Evolutionary conservation across 805 yeast genomes (phyloP).

Genomic region (Priceomyces medius): DNA sequence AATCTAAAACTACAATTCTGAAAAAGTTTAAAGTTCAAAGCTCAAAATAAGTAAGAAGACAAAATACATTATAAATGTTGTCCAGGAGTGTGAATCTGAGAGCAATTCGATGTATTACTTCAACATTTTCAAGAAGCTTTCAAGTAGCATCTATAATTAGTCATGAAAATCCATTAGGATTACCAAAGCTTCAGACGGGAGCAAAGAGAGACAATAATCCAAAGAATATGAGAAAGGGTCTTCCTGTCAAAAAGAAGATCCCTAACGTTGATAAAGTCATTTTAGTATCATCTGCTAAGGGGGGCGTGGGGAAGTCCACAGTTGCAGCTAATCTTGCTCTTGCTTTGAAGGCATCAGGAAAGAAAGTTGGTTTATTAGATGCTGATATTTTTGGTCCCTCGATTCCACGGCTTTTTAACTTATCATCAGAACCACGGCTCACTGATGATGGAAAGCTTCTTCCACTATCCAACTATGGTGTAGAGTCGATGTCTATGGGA

Average conservation of each 20-base stretch:
- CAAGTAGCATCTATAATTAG: constrained; percentile 2
- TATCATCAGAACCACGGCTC: constrained; percentile 68
- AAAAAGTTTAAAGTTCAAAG: too few relatives aligned
- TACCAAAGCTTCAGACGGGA: constrained; percentile 22
- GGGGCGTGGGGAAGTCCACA: constrained; percentile 82
- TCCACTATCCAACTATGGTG: constrained; percentile 71
- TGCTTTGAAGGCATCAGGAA: constrained; percentile 52
- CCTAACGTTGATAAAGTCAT: constrained; percentile 62
- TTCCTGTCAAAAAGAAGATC: constrained; percentile 55
- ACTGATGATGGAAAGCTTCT: constrained; percentile 51
- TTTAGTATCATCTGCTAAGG: constrained; percentile 73
- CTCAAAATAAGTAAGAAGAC: too few relatives aligned
- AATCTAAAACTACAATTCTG: too few relatives aligned
- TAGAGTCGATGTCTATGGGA: constrained; percentile 89
- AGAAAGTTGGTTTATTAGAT: constrained; percentile 68
- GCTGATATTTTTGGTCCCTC: constrained; percentile 87
- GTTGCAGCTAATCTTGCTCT: constrained; percentile 69
- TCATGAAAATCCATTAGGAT: constrained; percentile 44
- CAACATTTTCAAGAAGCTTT: neutral
- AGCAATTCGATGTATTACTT: neutral
- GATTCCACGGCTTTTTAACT: constrained; percentile 67
- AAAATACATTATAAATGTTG: too few relatives aligned
- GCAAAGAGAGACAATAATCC: constrained; percentile 19
- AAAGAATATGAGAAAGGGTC: constrained; percentile 46
- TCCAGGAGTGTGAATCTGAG: neutral